phyloP scores from a whole-genome alignment of 2,329 filamentous ascomycete genomes.

The Aspergillus luchuensis region DNA sequence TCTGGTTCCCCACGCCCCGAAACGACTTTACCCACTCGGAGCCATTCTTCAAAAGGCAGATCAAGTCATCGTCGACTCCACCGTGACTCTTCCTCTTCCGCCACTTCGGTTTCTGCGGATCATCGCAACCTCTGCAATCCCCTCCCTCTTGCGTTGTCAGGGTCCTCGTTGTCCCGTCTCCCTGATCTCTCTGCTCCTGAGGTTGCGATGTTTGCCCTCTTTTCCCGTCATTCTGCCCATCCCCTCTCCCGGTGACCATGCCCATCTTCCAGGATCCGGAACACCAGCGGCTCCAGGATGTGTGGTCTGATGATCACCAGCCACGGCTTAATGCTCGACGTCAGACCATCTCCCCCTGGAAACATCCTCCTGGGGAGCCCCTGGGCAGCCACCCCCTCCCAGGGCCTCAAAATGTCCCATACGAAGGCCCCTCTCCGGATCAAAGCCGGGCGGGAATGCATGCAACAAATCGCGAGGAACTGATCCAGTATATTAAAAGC shows the following conservation, averaged over 20 bases:
- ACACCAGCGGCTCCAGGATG: slow-evolving; percentile 31
- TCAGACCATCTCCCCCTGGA: slow-evolving; percentile 15
- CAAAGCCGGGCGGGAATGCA: slow-evolving; percentile 25
- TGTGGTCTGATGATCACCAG: slow-evolving; percentile 29
- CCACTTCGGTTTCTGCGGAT: slow-evolving; percentile 12
- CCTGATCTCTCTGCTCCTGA: not conserved
- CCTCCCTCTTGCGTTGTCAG: not conserved
- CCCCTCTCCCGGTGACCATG: slow-evolving; percentile 30
- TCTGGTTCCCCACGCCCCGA: too few species aligned
- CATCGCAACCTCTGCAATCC: slow-evolving; percentile 2
- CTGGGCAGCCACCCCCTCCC: slow-evolving; percentile 15
- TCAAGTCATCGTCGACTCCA: slow-evolving; percentile 3
- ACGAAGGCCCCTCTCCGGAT: slow-evolving; percentile 18
- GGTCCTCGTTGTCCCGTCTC: not conserved
- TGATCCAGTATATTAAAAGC: slow-evolving; percentile 83
- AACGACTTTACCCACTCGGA: too few species aligned
- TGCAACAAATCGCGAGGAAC: slow-evolving; percentile 65
- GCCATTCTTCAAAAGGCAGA: not conserved
- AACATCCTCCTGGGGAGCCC: slow-evolving; percentile 16
- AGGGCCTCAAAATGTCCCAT: slow-evolving; percentile 18
- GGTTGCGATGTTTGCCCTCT: slow-evolving; percentile 30
- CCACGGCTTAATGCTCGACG: slow-evolving; percentile 14
- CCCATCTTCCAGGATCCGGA: slow-evolving; percentile 40
- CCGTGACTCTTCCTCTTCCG: slow-evolving; percentile 12
- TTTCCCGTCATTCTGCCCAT: slow-evolving; percentile 19